These are phyloP conservation scores for Paraphoma chrysanthemicola DNA, from an alignment of 2,329 filamentous ascomycete species.

Conservation along the genomic window DNA sequence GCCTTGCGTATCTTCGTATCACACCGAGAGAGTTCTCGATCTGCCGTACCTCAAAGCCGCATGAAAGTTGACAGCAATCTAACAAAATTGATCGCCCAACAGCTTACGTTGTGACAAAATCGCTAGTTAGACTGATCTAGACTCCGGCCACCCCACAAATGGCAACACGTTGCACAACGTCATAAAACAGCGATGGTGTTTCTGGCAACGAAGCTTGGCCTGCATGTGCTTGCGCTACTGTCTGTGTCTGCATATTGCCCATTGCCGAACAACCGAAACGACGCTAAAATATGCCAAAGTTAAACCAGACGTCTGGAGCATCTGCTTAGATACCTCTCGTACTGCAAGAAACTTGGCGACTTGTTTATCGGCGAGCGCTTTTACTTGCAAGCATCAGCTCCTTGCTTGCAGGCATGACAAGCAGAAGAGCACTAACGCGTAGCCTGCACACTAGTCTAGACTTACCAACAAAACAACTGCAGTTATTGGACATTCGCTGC, in stretches of 20 bases:
- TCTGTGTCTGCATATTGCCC: neutral
- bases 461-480: neutral
- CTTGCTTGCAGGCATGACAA: neutral
- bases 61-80: neutral
- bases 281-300: constrained; percentile 2
- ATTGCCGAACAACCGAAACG: constrained; percentile 3
- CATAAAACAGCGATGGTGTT: neutral
- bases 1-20: too few relatives aligned
- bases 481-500: neutral
- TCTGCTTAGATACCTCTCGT: neutral
- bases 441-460: neutral
- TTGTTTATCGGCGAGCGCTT: neutral
- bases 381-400: neutral
- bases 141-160: neutral
- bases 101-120: neutral
- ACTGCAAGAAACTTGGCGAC: neutral
- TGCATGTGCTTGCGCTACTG: neutral
- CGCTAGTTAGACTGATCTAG: neutral
- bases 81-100: neutral
- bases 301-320: constrained; percentile 5
- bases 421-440: too few relatives aligned
- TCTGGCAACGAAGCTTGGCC: neutral
- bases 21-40: neutral
- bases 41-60: neutral
- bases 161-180: neutral